Conservation (phyloP, 495 filamentous ascomycete species). For the Xylaria acuta region DNA sequence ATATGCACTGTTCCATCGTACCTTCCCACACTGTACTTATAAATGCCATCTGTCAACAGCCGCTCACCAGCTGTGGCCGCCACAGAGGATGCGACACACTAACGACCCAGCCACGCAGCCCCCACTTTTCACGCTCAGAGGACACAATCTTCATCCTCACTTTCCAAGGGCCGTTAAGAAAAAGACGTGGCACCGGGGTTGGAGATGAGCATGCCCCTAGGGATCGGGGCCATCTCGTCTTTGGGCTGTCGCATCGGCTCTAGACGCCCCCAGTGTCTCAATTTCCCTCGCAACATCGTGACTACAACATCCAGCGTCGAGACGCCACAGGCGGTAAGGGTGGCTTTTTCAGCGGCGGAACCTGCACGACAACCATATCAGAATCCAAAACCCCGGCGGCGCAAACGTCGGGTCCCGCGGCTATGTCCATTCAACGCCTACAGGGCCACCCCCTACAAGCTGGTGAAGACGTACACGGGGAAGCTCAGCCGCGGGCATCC, state of each 20-base stretch:
- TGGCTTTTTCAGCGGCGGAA: not conserved
- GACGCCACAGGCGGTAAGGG: not conserved
- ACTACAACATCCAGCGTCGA: not conserved
- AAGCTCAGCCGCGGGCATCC: slow-evolving; percentile 5
- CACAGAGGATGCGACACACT: not conserved
- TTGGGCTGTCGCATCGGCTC: not conserved
- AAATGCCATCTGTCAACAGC: not conserved
- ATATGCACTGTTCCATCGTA: too few species aligned
- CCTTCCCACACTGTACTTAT: too few species aligned
- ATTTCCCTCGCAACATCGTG: not conserved
- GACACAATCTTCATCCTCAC: not conserved
- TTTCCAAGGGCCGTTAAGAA: not conserved
- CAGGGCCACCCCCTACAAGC: slow-evolving; percentile 3
- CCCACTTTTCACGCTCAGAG: not conserved
- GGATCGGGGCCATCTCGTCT: not conserved
- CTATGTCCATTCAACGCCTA: slow-evolving; percentile 13
- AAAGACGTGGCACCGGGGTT: not conserved
- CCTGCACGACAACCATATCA: too few species aligned
- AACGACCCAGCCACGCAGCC: not conserved
- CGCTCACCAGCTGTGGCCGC: not conserved
- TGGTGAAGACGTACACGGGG: not conserved
- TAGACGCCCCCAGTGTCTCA: not conserved
- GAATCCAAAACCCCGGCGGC: not conserved
- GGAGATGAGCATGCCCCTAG: not conserved
- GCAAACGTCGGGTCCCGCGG: not conserved